Evolutionary conservation across 1,284 basidiomycete genomes (phyloP).

Genomic region (Ceratobasidium sp.): DNA sequence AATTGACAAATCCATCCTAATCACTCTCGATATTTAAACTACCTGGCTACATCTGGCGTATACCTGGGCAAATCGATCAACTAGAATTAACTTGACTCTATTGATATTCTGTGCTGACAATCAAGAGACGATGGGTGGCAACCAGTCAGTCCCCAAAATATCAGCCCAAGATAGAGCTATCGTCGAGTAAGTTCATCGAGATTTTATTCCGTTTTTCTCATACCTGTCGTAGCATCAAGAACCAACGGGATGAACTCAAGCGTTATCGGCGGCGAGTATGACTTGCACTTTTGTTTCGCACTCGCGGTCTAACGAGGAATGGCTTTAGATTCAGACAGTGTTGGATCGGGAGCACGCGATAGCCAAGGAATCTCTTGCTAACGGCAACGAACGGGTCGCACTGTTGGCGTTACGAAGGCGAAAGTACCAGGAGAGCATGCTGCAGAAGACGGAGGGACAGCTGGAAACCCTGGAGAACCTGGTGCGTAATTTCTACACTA

Average conservation of each 20-base stretch:
- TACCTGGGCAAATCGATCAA: not conserved
- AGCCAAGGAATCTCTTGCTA: conserved; percentile 83
- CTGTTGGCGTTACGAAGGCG: conserved; percentile 86
- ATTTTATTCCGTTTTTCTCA: not conserved
- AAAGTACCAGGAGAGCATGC: conserved; percentile 93
- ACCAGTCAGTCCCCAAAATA: conserved; percentile 87
- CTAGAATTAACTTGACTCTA: not conserved
- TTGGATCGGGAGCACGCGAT: conserved; percentile 91
- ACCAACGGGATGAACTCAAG: conserved; percentile 94
- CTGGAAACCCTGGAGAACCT: conserved; percentile 91
- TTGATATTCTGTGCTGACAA: not conserved
- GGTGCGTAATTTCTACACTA: conserved; percentile 70
- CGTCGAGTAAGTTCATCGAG: conserved; percentile 76
- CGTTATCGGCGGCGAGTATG: conserved; percentile 94
- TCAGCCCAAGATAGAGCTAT: conserved; percentile 94
- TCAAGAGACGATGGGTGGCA: conserved; percentile 52
- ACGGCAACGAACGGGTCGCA: conserved; percentile 89
- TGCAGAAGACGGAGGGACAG: conserved; percentile 91
- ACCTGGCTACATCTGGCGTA: not conserved
- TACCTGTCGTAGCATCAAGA: conserved; percentile 75
- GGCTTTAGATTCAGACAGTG: conserved; percentile 82
- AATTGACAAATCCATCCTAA: not conserved
- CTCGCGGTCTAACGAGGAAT: conserved; percentile 8
- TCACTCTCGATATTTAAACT: no score
- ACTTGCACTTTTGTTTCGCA: conserved; percentile 25